Base-by-base conservation (phyloP, 2,329 filamentous ascomycete species). In the Trichoderma sp. region DNA sequence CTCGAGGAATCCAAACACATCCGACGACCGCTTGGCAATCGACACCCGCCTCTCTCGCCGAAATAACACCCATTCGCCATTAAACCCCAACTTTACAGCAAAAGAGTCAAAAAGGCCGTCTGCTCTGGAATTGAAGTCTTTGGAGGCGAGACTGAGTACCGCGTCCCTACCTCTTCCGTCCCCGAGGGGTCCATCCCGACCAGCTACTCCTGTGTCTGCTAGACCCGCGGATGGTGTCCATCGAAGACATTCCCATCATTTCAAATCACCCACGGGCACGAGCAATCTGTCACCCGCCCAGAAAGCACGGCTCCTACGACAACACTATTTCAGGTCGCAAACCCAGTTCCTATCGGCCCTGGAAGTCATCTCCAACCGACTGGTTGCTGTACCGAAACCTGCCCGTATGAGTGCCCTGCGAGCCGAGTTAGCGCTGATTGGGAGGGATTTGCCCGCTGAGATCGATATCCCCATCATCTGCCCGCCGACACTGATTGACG, bases 401-500 rank as follows among this genome's bases (percentile, higher is more conserved):
- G 92, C 92, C 51, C 88, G 92, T 37, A 84, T 96, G 73, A 96
- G 92, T 78, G 92, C 93, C 52, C 82, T 96, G 56, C 87, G 92
- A 68, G 93, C 92, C 3, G 92, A 96, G 79, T 83, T 96, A 70
- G 92, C 91, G 16, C 83, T 96, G 43, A 92, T 96, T 71, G 90
- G 90, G 2, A 91, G 93, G 75, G 92, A 96, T 75, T 81, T 96
- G 55, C 92, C 92, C 0, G 91, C 92, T 4, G 92, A 96, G 78
- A 89, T 96, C 18, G 92, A 96, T 74, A 91, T 96, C 66, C 92
- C 92, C 0, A 85, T 94, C 10, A 92, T 96, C 67, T 94, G 91
- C 73, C 92, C 92, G 18, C 90, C 91, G 0, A 90, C 89, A 0
- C 80, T 95, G 59, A 85, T 91, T 13, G 87, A 92, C 78, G 91